These are phyloP conservation scores for Ganoderma leucocontextum DNA, from an alignment of 1,284 basidiomycete genomes.

Conservation along the genomic window DNA sequence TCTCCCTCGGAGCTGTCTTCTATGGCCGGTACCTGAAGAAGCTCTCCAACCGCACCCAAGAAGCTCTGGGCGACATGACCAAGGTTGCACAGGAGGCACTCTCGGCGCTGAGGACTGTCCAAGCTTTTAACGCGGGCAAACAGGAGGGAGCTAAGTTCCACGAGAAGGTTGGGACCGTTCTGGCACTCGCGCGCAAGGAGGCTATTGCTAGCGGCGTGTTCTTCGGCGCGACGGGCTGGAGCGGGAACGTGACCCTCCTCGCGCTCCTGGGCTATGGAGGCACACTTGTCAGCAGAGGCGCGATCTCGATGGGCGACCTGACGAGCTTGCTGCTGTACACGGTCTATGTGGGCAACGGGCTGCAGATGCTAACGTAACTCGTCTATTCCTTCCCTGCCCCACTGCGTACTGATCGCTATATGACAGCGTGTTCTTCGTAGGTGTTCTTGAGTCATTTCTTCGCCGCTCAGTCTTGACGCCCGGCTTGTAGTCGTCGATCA, in stretches of 20 bases:
- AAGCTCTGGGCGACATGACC: constrained; percentile 94
- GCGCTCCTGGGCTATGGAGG: constrained; percentile 95
- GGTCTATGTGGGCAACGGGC: constrained; percentile 85
- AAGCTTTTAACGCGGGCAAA: constrained; percentile 85
- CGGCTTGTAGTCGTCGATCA: constrained; percentile 73
- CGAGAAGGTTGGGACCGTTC: constrained; percentile 73
- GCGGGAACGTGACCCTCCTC: constrained; percentile 93
- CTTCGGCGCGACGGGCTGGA: constrained; percentile 93
- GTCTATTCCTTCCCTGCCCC: constrained; percentile 19
- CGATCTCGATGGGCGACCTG: constrained; percentile 91
- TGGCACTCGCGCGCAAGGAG: constrained; percentile 86
- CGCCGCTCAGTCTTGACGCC: not conserved
- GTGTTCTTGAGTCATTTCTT: constrained; percentile 29
- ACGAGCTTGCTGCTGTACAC: constrained; percentile 94
- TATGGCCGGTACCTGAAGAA: constrained; percentile 96
- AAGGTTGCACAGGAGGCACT: constrained; percentile 93
- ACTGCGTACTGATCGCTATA: constrained; percentile 21
- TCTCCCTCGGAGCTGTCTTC: constrained; percentile 94
- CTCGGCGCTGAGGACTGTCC: constrained; percentile 92
- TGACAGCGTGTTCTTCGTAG: constrained; percentile 49
- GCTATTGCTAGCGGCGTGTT: constrained; percentile 93
- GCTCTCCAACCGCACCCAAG: constrained; percentile 92
- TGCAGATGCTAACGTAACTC: constrained; percentile 81
- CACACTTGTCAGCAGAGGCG: constrained; percentile 86
- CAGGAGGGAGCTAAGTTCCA: constrained; percentile 81